These are phyloP conservation scores for Dujonia santamariae DNA, from an alignment of 1,139 yeast genomes.

Conservation along the genomic window DNA sequence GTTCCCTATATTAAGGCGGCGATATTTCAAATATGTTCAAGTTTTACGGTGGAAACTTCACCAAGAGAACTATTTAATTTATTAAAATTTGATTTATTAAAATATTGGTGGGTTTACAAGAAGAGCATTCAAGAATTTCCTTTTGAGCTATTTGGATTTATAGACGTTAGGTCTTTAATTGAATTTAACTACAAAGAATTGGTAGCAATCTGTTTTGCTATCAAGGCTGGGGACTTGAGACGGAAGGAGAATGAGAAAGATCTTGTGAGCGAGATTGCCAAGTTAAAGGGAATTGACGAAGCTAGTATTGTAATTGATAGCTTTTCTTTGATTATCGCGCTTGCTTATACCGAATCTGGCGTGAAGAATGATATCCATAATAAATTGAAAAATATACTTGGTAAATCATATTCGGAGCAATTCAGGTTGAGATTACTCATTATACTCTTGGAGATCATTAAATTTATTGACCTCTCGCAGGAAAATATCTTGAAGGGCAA, in stretches of 20 bases:
- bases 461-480: slow-evolving; percentile 38
- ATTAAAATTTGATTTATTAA: slow-evolving; percentile 30
- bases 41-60: neutral
- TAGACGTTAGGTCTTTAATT: slow-evolving; percentile 22
- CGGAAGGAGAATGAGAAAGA: slow-evolving; percentile 2
- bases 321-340: slow-evolving; percentile 36
- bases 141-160: slow-evolving; percentile 30
- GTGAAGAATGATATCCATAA: slow-evolving; percentile 33
- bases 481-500: slow-evolving; percentile 15
- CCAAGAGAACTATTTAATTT: slow-evolving; percentile 24
- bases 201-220: slow-evolving; percentile 21
- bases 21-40: slow-evolving; percentile 12
- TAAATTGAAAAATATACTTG: slow-evolving; percentile 13
- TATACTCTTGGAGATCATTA: slow-evolving; percentile 25
- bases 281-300: slow-evolving; percentile 12
- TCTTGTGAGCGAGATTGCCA: slow-evolving; percentile 18
- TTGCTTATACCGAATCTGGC: slow-evolving; percentile 46
- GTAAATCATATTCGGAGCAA: slow-evolving; percentile 12
- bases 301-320: slow-evolving; percentile 26
- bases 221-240: slow-evolving; percentile 6
- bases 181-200: slow-evolving; percentile 30
- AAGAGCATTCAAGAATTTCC: slow-evolving; percentile 36
- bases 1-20: slow-evolving; percentile 25
- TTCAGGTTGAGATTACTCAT: slow-evolving; percentile 18
- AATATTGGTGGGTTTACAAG: slow-evolving; percentile 40